phyloP scores from a whole-genome alignment of 192 early-diverging fungal species.

The Dissophora ornata region DNA sequence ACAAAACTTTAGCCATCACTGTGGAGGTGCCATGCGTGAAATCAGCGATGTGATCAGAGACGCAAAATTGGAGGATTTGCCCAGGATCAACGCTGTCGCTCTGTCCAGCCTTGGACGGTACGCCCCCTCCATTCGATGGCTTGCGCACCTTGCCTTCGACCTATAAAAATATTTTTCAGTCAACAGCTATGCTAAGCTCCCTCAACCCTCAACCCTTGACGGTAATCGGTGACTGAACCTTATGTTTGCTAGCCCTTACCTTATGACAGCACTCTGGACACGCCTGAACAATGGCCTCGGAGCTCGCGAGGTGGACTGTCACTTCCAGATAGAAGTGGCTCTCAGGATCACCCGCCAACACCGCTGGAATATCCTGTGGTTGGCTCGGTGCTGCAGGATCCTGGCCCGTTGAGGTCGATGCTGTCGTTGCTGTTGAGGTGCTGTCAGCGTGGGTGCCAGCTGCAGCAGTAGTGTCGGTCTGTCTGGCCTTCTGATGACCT shows the following conservation, averaged over 20 bases:
- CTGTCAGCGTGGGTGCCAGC: not conserved
- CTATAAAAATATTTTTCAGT: not conserved
- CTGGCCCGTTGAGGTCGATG: slow-evolving; percentile 1
- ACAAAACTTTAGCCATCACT: slow-evolving; percentile 50
- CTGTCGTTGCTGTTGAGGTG: not conserved
- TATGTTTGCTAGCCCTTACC: slow-evolving; percentile 5
- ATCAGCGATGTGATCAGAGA: slow-evolving; percentile 40
- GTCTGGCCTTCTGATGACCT: slow-evolving; percentile 40
- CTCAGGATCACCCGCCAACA: slow-evolving; percentile 17
- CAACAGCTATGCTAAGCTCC: not conserved
- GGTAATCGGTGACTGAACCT: too few species aligned
- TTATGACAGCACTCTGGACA: slow-evolving; percentile 54
- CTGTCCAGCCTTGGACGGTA: slow-evolving; percentile 22
- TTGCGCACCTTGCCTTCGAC: slow-evolving; percentile 51
- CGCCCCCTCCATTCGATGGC: slow-evolving; percentile 44
- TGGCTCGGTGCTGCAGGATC: slow-evolving; percentile 1
- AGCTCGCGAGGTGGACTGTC: slow-evolving; percentile 47
- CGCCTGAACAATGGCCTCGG: slow-evolving; percentile 45
- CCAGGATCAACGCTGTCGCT: slow-evolving; percentile 44
- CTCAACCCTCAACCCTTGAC: too few species aligned
- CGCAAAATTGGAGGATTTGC: slow-evolving; percentile 47
- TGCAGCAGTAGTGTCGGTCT: slow-evolving; percentile 12
- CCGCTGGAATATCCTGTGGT: slow-evolving; percentile 2
- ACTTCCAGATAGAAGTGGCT: slow-evolving; percentile 40
- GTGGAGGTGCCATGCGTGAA: slow-evolving; percentile 45